Percentiles rank a stretch among this genome's conserved stretches.
Conservation (phyloP, 1,284 basidiomycete genomes). For the Cryptococcus sp. region DNA sequence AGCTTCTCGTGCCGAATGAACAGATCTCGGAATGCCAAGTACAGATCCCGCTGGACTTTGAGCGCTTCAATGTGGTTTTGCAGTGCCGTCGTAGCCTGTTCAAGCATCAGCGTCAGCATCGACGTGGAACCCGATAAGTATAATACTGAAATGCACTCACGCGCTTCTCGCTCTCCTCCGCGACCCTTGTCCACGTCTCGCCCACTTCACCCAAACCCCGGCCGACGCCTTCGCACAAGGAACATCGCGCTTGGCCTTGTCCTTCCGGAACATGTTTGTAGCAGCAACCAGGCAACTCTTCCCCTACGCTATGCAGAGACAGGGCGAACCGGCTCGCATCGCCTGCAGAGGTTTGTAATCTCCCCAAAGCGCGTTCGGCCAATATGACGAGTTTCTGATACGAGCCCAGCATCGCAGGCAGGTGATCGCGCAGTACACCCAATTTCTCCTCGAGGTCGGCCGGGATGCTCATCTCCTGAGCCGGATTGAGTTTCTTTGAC, state of each 20-base stretch:
- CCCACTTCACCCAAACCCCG: conserved; percentile 69
- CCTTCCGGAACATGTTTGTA: conserved; percentile 57
- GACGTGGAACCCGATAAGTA: not conserved
- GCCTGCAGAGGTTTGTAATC: conserved; percentile 81
- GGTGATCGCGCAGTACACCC: conserved; percentile 67
- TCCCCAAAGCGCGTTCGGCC: conserved; percentile 78
- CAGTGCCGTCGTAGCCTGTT: conserved; percentile 22
- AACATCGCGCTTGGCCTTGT: conserved; percentile 63
- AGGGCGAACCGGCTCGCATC: conserved; percentile 79
- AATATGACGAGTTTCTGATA: conserved; percentile 86
- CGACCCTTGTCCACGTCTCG: conserved; percentile 69
- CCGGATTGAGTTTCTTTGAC: conserved; percentile 73
- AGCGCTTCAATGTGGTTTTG: conserved; percentile 39
- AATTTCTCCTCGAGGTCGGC: conserved; percentile 88
- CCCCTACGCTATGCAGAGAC: conserved; percentile 73
- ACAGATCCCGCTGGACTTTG: conserved; percentile 81
- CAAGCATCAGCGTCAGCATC: not conserved
- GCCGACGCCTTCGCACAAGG: conserved; percentile 76
- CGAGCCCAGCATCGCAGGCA: conserved; percentile 71
- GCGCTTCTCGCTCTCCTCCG: conserved; percentile 74
- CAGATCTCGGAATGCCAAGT: conserved; percentile 78
- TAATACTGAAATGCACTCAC: conserved; percentile 59
- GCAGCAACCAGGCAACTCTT: conserved; percentile 55
- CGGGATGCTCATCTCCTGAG: conserved; percentile 89
- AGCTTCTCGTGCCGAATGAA: conserved; percentile 77